Evolutionary conservation across 2,329 filamentous ascomycete genomes (phyloP).

Genomic region (Karstenula rhodostoma): DNA sequence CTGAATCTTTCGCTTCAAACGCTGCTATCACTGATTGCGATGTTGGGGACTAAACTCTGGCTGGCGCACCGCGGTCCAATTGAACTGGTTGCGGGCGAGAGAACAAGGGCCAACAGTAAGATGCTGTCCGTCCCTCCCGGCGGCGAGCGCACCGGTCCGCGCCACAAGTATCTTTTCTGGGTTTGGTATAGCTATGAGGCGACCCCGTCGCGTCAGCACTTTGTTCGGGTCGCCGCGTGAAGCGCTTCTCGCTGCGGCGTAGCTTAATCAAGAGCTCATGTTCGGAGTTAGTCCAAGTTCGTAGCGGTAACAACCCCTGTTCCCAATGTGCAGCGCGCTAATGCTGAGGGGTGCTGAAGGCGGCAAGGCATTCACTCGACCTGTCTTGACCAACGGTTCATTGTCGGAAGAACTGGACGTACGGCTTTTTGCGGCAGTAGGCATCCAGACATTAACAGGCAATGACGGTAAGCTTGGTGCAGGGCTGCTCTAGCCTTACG

Average conservation of each 20-base stretch:
- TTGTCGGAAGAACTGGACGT: background rate
- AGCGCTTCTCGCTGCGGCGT: constrained; percentile 8
- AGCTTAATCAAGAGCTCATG: background rate
- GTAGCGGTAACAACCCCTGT: constrained; percentile 1
- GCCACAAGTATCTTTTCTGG: constrained; percentile 21
- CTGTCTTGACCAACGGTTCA: background rate
- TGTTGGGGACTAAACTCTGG: background rate
- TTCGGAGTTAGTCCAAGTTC: background rate
- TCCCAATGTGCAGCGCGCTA: constrained; percentile 7
- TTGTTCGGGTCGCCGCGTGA: constrained; percentile 20
- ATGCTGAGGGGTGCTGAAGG: constrained; percentile 5
- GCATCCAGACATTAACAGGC: background rate
- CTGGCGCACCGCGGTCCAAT: constrained; percentile 16
- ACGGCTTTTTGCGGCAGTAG: constrained; percentile 1
- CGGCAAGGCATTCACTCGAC: constrained; percentile 2
- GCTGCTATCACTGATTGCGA: constrained; percentile 3
- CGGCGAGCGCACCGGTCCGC: constrained; percentile 29
- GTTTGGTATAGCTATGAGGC: constrained; percentile 18
- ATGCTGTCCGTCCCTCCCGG: constrained; percentile 24
- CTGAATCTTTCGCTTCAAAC: constrained; percentile 8
- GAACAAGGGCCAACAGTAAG: constrained; percentile 19
- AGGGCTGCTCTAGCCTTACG: constrained; percentile 14
- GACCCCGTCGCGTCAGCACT: constrained; percentile 23
- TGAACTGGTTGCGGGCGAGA: constrained; percentile 22
- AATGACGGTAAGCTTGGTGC: constrained; percentile 14